A percentile compares a stretch with the other conserved stretches of the same genome.
These are phyloP conservation scores for Macrolepiota dolichaula DNA, from an alignment of 768 basidiomycete species.

Conservation along the genomic window DNA sequence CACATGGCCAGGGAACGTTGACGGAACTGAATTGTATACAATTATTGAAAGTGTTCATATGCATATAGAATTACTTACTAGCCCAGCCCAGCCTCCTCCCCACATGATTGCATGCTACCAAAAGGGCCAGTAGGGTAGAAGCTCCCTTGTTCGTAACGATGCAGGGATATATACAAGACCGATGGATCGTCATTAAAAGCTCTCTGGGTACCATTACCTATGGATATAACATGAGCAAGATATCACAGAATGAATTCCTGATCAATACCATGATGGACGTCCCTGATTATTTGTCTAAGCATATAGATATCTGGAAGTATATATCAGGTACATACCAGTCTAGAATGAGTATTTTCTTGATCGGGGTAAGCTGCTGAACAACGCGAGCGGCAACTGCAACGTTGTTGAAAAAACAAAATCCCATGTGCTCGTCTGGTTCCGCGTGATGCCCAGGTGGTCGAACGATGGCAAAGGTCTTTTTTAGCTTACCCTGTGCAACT, in stretches of 20 bases:
- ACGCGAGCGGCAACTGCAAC: constrained; percentile 90
- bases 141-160: constrained; percentile 87
- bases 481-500: constrained; percentile 74
- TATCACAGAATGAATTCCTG: neutral
- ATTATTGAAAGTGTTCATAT: neutral
- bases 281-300: constrained; percentile 47
- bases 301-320: neutral
- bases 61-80: constrained; percentile 56
- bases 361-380: constrained; percentile 61
- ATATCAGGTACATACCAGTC: constrained; percentile 71
- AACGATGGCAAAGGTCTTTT: constrained; percentile 92
- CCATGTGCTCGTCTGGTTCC: constrained; percentile 97
- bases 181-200: constrained; percentile 92
- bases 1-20: constrained; percentile 91
- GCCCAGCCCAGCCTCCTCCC: constrained; percentile 80
- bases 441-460: constrained; percentile 98
- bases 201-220: constrained; percentile 95
- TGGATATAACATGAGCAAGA: constrained; percentile 11
- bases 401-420: constrained; percentile 99
- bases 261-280: constrained; percentile 84
- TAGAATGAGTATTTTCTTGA: constrained; percentile 85
- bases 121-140: constrained; percentile 95
- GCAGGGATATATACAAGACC: constrained; percentile 91
- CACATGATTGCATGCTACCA: constrained; percentile 82
- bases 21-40: constrained; percentile 60